phyloP scores from a whole-genome alignment of 192 early-diverging fungal genomes.

The Backusella macrospora region DNA sequence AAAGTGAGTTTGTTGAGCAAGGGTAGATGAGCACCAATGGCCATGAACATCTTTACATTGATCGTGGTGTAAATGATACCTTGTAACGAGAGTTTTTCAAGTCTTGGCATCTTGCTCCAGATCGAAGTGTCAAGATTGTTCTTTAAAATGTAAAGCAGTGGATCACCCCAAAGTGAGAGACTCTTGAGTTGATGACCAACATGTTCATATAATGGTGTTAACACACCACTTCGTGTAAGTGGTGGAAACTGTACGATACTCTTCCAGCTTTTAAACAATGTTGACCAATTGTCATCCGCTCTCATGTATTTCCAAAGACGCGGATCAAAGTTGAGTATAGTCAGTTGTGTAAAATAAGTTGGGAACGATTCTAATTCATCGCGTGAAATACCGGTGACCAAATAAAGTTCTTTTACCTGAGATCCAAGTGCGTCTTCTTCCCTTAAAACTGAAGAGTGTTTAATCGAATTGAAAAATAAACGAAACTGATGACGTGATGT shows the following conservation, averaged over 20 bases:
- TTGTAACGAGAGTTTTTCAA: not conserved
- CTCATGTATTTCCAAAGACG: conserved; percentile 18
- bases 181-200: not conserved
- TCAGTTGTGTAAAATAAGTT: not conserved
- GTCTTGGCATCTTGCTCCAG: conserved; percentile 5
- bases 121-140: not conserved
- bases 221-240: not conserved
- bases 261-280: not conserved
- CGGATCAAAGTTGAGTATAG: conserved; percentile 6
- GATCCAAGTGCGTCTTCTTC: not conserved
- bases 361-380: conserved; percentile 18
- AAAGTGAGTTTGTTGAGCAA: not conserved
- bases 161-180: conserved; percentile 9
- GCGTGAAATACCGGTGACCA: not conserved
- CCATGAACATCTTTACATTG: conserved; percentile 15
- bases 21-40: conserved; percentile 12
- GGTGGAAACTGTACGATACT: not conserved
- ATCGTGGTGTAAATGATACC: not conserved
- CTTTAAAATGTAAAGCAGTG: not conserved
- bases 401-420: not conserved
- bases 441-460: not conserved
- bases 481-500: conserved; percentile 10
- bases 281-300: not conserved
- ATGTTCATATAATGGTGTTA: not conserved
- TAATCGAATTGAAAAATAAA: not conserved